Conservation (phyloP, 2,329 filamentous ascomycete genomes). For the Pestalotiopsis sp. region DNA sequence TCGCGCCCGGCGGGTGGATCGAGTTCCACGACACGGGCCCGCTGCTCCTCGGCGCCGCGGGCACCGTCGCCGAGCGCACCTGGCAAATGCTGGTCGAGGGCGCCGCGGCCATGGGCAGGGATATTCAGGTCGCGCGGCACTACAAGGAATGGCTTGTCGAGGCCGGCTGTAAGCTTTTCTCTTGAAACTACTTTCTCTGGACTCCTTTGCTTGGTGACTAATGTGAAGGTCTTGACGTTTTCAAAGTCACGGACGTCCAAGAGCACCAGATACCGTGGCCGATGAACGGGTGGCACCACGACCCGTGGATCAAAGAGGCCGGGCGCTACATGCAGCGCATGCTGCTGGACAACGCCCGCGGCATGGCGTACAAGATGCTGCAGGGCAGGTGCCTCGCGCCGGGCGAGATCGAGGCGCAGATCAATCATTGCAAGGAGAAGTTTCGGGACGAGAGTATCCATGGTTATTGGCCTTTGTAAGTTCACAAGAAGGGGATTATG, state of each 20-base stretch:
- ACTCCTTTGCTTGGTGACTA: too few relatives aligned
- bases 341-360: constrained; percentile 42
- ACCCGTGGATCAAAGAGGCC: background rate
- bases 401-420: constrained; percentile 75
- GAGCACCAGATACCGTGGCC: background rate
- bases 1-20: constrained; percentile 5
- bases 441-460: background rate
- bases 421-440: constrained; percentile 59
- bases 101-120: background rate
- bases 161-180: too few relatives aligned
- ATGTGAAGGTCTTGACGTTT: too few relatives aligned
- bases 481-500: background rate
- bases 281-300: background rate
- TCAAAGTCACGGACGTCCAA: constrained; percentile 2
- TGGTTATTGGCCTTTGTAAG: background rate
- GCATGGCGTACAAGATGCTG: constrained; percentile 72
- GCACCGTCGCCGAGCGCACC: too few relatives aligned
- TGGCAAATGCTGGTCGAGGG: too few relatives aligned
- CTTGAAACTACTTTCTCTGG: too few relatives aligned
- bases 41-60: too few relatives aligned
- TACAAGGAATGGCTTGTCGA: constrained; percentile 3
- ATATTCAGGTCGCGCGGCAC: background rate
- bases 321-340: background rate
- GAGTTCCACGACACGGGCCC: too few relatives aligned
- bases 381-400: constrained; percentile 74